Base-by-base conservation (phyloP, 2,329 filamentous ascomycete species). In the Botrytis fabae region DNA sequence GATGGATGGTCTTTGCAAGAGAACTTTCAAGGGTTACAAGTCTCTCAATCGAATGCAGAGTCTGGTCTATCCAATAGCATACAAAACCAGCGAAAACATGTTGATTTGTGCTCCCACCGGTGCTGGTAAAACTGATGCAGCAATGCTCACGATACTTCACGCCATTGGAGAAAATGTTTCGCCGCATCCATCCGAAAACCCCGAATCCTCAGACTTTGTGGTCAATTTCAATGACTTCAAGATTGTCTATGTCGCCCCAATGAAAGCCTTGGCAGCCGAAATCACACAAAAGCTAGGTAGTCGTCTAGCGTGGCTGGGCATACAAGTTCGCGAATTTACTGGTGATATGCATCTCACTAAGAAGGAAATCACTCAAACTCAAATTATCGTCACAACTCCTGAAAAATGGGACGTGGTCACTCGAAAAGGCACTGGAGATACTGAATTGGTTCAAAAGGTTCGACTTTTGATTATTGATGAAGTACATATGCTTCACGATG, bases 381-480 rank as follows among this genome's bases (percentile, higher is more conserved):
- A 99, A 81, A 96, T 99, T 77, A 97, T 99, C 74, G 96, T 99
- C 68, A 99, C 97, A 0, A 99, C 96, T 0, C 96, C 96, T 51
- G 96, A 99, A 83, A 99, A 99, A 83, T 99, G 97, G 97, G 96
- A 99, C 81, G 96, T 99, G 0, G 93, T 99, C 8, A 99, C 96
- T 4, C 89, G 96, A 75, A 99, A 98, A 83, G 97, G 95, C 73
- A 98, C 95, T 1, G 96, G 97, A 25, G 96, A 99, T 80, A 98
- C 96, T 0, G 96, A 98, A 81, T 88, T 99, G 4, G 97, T 99
- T 22, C 96, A 99, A 79, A 99, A 99, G 81, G 96, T 99, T 38
- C 90, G 95, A 18, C 86, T 99, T 2, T 87, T 99, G 74, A 98
- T 99, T 79, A 98, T 99, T 75, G 96, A 99, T 82, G 96, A 99